Conservation (phyloP, 164 flowering plant species). For the Santalum album region DNA sequence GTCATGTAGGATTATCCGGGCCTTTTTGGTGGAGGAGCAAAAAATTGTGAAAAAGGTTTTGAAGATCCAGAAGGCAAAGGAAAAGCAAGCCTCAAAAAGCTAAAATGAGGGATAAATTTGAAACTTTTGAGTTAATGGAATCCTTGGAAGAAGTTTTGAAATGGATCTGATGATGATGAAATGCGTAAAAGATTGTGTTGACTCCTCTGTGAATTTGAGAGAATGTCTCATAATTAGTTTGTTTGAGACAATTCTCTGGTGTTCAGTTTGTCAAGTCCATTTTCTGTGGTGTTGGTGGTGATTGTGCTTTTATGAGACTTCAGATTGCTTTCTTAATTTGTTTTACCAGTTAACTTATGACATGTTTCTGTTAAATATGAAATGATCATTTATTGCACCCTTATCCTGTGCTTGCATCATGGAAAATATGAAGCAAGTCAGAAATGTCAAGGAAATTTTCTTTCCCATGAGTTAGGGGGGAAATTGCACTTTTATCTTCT, state of each 20-base stretch:
- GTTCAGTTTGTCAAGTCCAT: not conserved
- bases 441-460: no score
- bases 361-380: no score
- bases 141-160: constrained; percentile 21
- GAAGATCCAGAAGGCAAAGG: constrained; percentile 75
- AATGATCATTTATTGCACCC: no score
- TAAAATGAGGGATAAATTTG: constrained; percentile 12
- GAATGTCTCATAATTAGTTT: not conserved
- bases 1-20: constrained; percentile 51
- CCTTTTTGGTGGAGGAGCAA: constrained; percentile 73
- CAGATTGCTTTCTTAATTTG: no score
- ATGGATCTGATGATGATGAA: constrained; percentile 7
- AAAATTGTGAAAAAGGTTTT: constrained; percentile 79
- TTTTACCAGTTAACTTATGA: no score
- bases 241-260: not conserved
- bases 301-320: not conserved
- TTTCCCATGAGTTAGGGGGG: no score
- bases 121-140: not conserved
- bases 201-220: not conserved
- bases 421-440: no score
- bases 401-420: no score
- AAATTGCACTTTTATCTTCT: no score
- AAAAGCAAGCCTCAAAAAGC: constrained; percentile 47
- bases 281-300: not conserved
- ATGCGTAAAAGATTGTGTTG: constrained; percentile 8